Percentiles rank a stretch among this genome's conserved stretches.
Conservation (phyloP, 208 protist genomes). For the Leishmania amazonensis region DNA sequence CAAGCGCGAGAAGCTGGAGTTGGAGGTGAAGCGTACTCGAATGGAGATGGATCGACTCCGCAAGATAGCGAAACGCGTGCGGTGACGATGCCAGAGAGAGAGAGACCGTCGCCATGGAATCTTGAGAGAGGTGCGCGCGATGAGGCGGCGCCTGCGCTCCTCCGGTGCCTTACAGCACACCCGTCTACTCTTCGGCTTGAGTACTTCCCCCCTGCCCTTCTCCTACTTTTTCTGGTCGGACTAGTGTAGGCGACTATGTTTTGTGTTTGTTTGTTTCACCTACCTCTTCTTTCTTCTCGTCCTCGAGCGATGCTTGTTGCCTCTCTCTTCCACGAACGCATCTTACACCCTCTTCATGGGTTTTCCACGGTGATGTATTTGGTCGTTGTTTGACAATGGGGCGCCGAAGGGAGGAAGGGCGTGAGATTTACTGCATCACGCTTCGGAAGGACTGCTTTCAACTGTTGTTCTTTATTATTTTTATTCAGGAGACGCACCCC, state of each 20-base stretch:
- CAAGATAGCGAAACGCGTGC: conserved; percentile 71
- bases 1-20: conserved; percentile 71
- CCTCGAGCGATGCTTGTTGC: not conserved
- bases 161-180: not conserved
- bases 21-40: conserved; percentile 52
- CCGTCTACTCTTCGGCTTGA: not conserved
- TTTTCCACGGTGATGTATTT: not conserved
- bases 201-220: not conserved
- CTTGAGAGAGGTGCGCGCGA: not conserved
- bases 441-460: not conserved
- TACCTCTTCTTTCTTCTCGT: not conserved
- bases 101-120: no score
- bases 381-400: not conserved
- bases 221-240: not conserved
- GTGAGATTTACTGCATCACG: not conserved
- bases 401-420: not conserved
- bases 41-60: conserved; percentile 71
- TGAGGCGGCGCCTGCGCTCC: not conserved
- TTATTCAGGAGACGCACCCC: not conserved
- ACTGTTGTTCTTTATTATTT: not conserved
- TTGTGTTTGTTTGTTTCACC: not conserved
- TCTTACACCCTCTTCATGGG: not conserved
- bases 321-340: not conserved
- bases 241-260: not conserved
- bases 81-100: conserved; percentile 13